Conservation (phyloP, 2,329 filamentous ascomycete species). For the Trichophaea hybrida region DNA sequence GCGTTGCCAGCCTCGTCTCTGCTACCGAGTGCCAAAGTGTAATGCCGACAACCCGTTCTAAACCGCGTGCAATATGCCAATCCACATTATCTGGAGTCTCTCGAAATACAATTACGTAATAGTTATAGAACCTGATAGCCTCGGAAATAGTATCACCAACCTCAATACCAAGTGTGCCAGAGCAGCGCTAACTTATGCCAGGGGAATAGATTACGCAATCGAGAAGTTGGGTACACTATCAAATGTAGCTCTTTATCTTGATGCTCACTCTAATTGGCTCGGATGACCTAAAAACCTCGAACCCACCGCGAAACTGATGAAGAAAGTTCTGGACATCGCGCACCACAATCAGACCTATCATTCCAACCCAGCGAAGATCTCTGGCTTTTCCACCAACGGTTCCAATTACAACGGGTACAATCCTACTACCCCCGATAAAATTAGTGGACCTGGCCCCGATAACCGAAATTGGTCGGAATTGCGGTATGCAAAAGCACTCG, state of each 20-base stretch:
- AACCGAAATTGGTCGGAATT: conserved; percentile 42
- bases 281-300: conserved; percentile 34
- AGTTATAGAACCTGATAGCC: conserved; percentile 35
- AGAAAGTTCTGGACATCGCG: conserved; percentile 32
- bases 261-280: conserved; percentile 36
- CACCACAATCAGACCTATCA: conserved; percentile 3
- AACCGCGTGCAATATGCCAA: conserved; percentile 38
- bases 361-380: conserved; percentile 30
- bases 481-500: conserved; percentile 39
- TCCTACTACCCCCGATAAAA: conserved; percentile 28
- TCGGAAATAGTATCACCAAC: conserved; percentile 36
- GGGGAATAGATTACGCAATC: conserved; percentile 35
- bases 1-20: too few species aligned
- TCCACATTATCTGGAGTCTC: conserved; percentile 34
- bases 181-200: conserved; percentile 32
- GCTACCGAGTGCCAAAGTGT: conserved; percentile 2
- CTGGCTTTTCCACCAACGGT: conserved; percentile 44
- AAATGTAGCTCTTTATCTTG: conserved; percentile 33
- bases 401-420: conserved; percentile 44
- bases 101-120: conserved; percentile 35
- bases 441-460: conserved; percentile 31
- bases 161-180: conserved; percentile 31
- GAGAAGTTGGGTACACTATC: conserved; percentile 30
- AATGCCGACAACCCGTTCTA: conserved; percentile 35
- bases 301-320: conserved; percentile 33